Evolutionary conservation across 148 eudicot genomes (phyloP), one percentile per base, ranked within the genome.

Genomic region (Arbutus unedo): DNA sequence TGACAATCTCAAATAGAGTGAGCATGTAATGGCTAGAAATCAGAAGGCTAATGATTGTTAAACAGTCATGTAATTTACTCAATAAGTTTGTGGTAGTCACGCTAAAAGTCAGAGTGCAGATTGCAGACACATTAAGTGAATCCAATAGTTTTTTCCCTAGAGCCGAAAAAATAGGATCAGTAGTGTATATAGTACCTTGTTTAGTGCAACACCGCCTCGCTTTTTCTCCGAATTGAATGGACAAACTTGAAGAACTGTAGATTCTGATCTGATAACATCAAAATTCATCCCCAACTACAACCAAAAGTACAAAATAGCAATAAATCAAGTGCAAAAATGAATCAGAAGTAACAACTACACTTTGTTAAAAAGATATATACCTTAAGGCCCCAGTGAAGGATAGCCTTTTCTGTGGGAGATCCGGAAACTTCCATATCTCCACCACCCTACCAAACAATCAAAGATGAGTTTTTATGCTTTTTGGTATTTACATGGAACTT

Each of bases 221-320:
- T 95, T 95, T 82, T 93, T 95, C 86, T 90, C 91, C 16, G 98
- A 95, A 83, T 93, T 95, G 85, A 95, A 95, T 67, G 98, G 98
- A 81, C 88, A 92, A 62, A 91, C 98, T 85, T 93, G 91, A 57
- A 95, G 89, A 83, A 90, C 66, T 18, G 86, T 87, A 59, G 95
- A 90, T 86, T 92, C 90, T 74, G 96, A 87, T 83, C 88, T 90
- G 82, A 92, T 87, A n/a, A 74, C 74, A 82, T 93, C 93, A 85
- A 95, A 95, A 23, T 91, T 91, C 98, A 95, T 92, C 79, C 95
- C 98, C 82, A 94, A 77, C 98, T 95, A 90, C 81, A 80, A 57
- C 18, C 68, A 38, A 53, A 5, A 41, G 2, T 81, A 54, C 38
- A 48, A 41, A 38, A 75, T 53, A 83, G 41, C 19, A 85, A 53